Conservation (phyloP, 345 rosid species). For the Eucalyptus sp. region DNA sequence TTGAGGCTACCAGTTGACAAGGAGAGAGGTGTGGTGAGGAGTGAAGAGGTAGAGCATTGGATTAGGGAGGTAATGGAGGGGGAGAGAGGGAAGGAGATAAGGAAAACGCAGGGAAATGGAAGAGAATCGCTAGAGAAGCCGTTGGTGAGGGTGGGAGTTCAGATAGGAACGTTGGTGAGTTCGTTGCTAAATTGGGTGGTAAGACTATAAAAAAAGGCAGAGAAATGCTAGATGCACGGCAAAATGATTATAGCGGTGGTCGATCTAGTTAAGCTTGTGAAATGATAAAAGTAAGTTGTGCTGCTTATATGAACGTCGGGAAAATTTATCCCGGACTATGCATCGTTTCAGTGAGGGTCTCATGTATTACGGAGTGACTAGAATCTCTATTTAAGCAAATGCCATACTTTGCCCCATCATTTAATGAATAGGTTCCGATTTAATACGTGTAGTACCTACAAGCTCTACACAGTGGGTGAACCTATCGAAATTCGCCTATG, state of each 20-base stretch:
- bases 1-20: neutral
- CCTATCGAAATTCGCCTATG: neutral
- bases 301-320: neutral
- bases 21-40: neutral
- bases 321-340: neutral
- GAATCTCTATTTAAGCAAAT: too few species aligned
- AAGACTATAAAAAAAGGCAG: neutral
- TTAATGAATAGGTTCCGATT: too few species aligned
- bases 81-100: neutral
- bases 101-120: slow-evolving; percentile 1
- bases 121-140: neutral
- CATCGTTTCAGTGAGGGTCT: neutral
- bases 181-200: neutral
- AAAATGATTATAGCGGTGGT: neutral
- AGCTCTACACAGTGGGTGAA: neutral
- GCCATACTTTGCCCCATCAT: too few species aligned
- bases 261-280: neutral
- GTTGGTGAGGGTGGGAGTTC: neutral
- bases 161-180: neutral
- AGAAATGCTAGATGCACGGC: neutral
- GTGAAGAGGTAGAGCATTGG: neutral
- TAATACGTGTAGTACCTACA: neutral
- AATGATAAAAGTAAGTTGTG: neutral
- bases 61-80: neutral
- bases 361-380: neutral